A percentile compares a stretch with the other conserved stretches of the same genome.
These are phyloP conservation scores for Tympanopsis confertula DNA, from an alignment of 2,329 filamentous ascomycete genomes.

Conservation along the genomic window DNA sequence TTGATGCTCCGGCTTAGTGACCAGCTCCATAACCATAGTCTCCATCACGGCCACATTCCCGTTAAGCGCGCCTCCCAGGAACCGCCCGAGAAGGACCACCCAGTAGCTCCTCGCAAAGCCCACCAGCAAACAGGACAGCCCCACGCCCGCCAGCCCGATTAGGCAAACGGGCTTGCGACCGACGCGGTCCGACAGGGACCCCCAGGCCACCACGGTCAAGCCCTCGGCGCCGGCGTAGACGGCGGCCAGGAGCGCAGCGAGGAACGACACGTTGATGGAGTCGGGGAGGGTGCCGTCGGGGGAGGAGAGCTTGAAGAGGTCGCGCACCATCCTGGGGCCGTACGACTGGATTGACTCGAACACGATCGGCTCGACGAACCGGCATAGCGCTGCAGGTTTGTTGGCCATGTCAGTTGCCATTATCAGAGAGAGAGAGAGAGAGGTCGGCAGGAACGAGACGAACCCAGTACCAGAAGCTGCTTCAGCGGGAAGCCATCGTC, in stretches of 20 bases:
- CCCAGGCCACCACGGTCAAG: background rate
- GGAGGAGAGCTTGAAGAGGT: background rate
- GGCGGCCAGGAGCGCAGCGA: background rate
- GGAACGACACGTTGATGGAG: too few species aligned
- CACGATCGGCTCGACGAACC: background rate
- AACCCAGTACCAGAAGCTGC: too few species aligned
- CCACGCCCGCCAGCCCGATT: conserved; percentile 20
- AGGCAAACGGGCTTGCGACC: conserved; percentile 21
- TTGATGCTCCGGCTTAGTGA: conserved; percentile 26
- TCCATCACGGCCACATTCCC: conserved; percentile 27
- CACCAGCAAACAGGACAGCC: conserved; percentile 26
- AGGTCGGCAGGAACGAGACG: too few species aligned
- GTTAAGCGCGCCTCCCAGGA: conserved; percentile 25
- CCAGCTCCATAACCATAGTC: conserved; percentile 28
- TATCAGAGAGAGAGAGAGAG: too few species aligned
- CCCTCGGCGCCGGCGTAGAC: background rate
- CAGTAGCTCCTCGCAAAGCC: conserved; percentile 26
- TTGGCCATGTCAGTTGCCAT: too few species aligned
- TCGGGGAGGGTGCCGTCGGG: too few species aligned
- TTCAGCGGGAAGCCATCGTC: too few species aligned
- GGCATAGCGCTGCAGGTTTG: background rate
- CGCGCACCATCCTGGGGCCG: background rate
- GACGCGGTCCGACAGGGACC: conserved; percentile 13
- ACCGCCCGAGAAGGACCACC: conserved; percentile 26
- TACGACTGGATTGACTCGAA: background rate